Evolutionary conservation across 495 filamentous ascomycete species (phyloP).

Genomic region (Penicillium daleae): DNA sequence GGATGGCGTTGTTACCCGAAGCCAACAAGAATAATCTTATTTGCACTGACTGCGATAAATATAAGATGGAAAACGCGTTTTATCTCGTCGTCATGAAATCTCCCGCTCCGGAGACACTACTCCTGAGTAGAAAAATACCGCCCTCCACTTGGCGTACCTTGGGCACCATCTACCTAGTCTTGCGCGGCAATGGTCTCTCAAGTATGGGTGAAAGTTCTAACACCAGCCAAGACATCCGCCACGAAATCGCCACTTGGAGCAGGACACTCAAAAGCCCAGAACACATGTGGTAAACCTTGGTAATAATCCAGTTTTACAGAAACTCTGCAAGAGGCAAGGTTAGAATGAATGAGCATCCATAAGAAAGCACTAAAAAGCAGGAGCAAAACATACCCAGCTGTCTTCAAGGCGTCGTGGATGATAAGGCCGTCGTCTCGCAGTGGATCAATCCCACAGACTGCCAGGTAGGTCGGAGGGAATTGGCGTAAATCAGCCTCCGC

Average conservation of each 20-base stretch:
- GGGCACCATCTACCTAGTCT: too few species aligned
- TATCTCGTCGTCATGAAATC: too few species aligned
- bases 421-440: conserved; percentile 3
- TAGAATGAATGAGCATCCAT: neutral
- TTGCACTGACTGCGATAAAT: too few species aligned
- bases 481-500: neutral
- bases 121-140: too few species aligned
- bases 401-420: neutral
- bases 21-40: too few species aligned
- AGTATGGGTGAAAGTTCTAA: neutral
- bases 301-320: neutral
- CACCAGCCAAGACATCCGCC: neutral
- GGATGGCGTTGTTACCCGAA: too few species aligned
- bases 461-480: conserved; percentile 3
- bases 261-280: neutral
- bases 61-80: too few species aligned
- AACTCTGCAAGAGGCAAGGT: neutral
- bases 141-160: too few species aligned
- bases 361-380: neutral
- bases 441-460: conserved; percentile 4
- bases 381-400: neutral
- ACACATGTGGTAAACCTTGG: conserved; percentile 1
- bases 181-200: too few species aligned
- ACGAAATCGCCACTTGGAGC: neutral
- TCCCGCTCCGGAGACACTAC: too few species aligned